Conservation (phyloP, 2,329 filamentous ascomycete species). For the Aureobasidium sp. region DNA sequence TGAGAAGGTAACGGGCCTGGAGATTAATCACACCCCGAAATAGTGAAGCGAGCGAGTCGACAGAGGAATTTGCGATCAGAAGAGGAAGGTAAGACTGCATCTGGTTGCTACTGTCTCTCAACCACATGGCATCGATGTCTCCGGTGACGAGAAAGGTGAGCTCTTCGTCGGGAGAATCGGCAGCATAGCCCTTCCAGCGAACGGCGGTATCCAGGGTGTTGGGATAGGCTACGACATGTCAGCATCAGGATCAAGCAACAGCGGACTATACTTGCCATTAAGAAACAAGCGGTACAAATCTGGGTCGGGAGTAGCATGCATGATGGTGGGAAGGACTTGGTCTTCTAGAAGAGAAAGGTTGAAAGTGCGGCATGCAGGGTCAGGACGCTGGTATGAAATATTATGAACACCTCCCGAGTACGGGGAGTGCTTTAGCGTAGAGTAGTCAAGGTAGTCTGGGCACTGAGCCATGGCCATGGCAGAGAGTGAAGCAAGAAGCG, state of each 20-base stretch:
- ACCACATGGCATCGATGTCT: slow-evolving; percentile 44
- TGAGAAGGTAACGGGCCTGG: slow-evolving; percentile 59
- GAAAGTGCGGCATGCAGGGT: slow-evolving; percentile 39
- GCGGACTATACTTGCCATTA: slow-evolving; percentile 40
- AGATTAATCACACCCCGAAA: slow-evolving; percentile 66
- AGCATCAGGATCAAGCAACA: not conserved
- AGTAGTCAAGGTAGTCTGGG: slow-evolving; percentile 38
- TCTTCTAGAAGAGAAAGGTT: slow-evolving; percentile 37
- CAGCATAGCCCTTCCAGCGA: slow-evolving; percentile 56
- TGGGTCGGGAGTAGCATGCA: slow-evolving; percentile 32
- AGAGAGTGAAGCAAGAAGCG: not conserved
- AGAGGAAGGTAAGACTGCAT: slow-evolving; percentile 61
- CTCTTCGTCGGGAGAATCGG: slow-evolving; percentile 53
- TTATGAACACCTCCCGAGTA: slow-evolving; percentile 37
- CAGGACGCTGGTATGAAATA: slow-evolving; percentile 39
- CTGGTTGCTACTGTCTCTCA: slow-evolving; percentile 55
- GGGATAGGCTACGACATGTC: slow-evolving; percentile 41
- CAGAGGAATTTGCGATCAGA: slow-evolving; percentile 45
- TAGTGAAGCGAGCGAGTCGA: slow-evolving; percentile 55
- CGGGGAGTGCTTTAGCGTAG: slow-evolving; percentile 34
- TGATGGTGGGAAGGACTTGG: slow-evolving; percentile 26
- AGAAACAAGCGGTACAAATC: slow-evolving; percentile 64
- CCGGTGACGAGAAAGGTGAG: slow-evolving; percentile 53
- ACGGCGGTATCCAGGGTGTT: slow-evolving; percentile 70
- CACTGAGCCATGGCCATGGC: slow-evolving; percentile 26